Evolutionary conservation across 1,139 yeast species (phyloP), one percentile per base, ranked within the genome.

Genomic region (Candida pseudoviswanathii): DNA sequence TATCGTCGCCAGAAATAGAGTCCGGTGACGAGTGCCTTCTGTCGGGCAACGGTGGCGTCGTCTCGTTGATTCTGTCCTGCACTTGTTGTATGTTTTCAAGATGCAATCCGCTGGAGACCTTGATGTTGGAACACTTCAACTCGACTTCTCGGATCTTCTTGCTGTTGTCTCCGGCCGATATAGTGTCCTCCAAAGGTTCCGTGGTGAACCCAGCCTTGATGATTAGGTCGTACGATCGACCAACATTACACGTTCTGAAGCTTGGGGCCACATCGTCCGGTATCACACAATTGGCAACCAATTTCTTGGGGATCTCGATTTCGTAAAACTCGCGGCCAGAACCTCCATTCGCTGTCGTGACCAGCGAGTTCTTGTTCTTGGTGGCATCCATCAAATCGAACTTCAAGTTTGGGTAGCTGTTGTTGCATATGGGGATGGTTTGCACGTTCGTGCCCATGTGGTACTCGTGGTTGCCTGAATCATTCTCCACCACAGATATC

Each of bases 191-290:
- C 7, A 70, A 55, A 45, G 59, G 60, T 47, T 68, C 73, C 50
- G 66, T 65, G 3, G 81, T 66, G 50, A 84, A 70, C 2, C 80
- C 83, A 1, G 73, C 83, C 2, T 63, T 62, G 2, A 84, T 66
- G 21, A 64, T 63, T 40, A 84, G 54, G 9, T 65, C 61, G 58
- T 84, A 84, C n/a, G 58, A 60, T 43, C 88, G 67, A 3, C 73
- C 61, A 11, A 84, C 75, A 60, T 83, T 84, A 61, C 89, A 84
- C 2, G 85, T 80, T 36, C 64, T 67, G 62, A 85, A 85, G 4
- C 80, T 69, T 2, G 89, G 88, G 1, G 82, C 65, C 6, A 82
- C 64, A 48, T 71, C 63, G 43, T 72, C 77, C 0, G 89, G 86
- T 10, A 84, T 58, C 1, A 71, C 60, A 32, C 80, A 75, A 51